Conservation (phyloP, 352 stramenopile species). For the Phytophthora syringae region DNA sequence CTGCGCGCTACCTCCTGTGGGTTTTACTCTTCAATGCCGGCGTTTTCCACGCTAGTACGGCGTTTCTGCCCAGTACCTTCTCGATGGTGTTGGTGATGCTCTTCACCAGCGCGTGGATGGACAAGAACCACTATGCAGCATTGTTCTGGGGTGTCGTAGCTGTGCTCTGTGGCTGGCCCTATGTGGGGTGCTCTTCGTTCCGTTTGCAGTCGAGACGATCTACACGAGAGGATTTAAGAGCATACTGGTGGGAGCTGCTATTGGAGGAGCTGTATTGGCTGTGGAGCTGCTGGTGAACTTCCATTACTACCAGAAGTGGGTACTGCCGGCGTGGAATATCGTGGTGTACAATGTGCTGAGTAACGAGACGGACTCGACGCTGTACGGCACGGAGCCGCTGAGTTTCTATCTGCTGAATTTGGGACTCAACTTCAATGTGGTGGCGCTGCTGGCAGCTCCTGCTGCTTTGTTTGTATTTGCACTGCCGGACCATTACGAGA, state of each 20-base stretch:
- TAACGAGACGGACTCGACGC: slow-evolving; percentile 92
- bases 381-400: slow-evolving; percentile 96
- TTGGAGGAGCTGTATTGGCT: slow-evolving; percentile 73
- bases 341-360: slow-evolving; percentile 96
- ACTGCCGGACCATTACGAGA: slow-evolving; percentile 46
- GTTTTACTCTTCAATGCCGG: slow-evolving; percentile 90
- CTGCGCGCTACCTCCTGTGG: slow-evolving; percentile 72
- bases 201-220: slow-evolving; percentile 90
- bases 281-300: slow-evolving; percentile 90
- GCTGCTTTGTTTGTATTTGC: slow-evolving; percentile 40
- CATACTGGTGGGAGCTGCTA: slow-evolving; percentile 53
- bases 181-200: slow-evolving; percentile 97
- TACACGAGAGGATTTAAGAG: slow-evolving; percentile 54
- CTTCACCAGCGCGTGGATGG: slow-evolving; percentile 81
- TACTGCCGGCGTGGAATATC: slow-evolving; percentile 94
- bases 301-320: slow-evolving; percentile 71
- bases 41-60: slow-evolving; percentile 92
- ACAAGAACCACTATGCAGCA: slow-evolving; percentile 70
- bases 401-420: slow-evolving; percentile 97
- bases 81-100: slow-evolving; percentile 89
- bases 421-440: slow-evolving; percentile 95
- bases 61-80: slow-evolving; percentile 94
- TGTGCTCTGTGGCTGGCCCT: slow-evolving; percentile 97
- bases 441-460: slow-evolving; percentile 71
- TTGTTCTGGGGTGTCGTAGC: slow-evolving; percentile 90